These are phyloP conservation scores for Xylaria curta DNA, from an alignment of 495 filamentous ascomycete genomes.

Conservation along the genomic window DNA sequence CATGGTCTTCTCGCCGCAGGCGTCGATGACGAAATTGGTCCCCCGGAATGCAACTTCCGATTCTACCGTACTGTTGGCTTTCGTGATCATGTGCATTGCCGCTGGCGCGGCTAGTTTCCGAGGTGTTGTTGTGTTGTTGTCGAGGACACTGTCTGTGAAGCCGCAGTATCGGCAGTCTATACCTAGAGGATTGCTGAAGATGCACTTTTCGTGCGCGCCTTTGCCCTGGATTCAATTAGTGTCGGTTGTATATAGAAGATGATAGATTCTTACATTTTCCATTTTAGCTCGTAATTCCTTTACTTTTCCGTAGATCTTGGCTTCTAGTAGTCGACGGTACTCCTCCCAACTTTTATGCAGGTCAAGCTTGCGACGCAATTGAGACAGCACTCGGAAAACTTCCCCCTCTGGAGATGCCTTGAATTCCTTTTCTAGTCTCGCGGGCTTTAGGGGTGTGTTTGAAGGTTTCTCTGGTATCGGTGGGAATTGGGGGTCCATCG, in stretches of 20 bases:
- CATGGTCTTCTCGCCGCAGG: conserved; percentile 21
- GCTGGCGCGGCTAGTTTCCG: conserved; percentile 35
- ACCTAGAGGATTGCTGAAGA: neutral
- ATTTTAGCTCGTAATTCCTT: neutral
- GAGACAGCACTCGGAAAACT: conserved; percentile 8
- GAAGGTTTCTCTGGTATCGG: neutral
- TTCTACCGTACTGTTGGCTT: conserved; percentile 5
- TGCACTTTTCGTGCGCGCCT: neutral
- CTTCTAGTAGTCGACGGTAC: conserved; percentile 31
- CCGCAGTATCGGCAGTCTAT: conserved; percentile 37
- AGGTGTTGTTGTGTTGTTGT: conserved; percentile 17
- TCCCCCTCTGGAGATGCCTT: neutral
- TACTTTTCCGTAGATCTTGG: conserved; percentile 6
- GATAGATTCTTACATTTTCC: neutral
- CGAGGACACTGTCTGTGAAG: conserved; percentile 28
- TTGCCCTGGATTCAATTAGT: neutral
- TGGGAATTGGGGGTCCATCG: neutral
- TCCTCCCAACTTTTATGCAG: conserved; percentile 20
- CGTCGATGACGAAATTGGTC: conserved; percentile 30
- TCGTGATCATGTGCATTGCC: conserved; percentile 31
- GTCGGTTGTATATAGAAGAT: neutral
- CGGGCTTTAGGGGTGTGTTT: conserved; percentile 16
- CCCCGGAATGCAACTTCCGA: conserved; percentile 30
- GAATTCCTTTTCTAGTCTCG: conserved; percentile 14
- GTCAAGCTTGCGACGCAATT: conserved; percentile 7